Evolutionary conservation across 768 basidiomycete species (phyloP).

Genomic region (Leccinum imitatum): DNA sequence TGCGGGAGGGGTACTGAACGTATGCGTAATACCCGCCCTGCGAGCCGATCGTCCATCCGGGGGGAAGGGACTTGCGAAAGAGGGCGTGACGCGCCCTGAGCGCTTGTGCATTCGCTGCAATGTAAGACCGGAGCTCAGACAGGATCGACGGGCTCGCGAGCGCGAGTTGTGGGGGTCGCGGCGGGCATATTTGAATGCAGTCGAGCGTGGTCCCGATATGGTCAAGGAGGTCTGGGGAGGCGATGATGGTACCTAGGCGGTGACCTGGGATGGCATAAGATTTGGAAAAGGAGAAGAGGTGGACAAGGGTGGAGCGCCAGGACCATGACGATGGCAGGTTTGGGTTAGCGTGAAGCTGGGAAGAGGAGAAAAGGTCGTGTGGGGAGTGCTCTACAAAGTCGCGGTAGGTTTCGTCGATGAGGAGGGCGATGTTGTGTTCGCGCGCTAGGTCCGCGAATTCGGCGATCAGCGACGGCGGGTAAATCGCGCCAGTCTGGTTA

Average conservation of each 20-base stretch:
- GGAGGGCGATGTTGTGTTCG: slow-evolving; percentile 55
- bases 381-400: slow-evolving; percentile 67
- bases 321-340: slow-evolving; percentile 22
- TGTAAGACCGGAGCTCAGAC: slow-evolving; percentile 48
- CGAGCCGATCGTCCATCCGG: slow-evolving; percentile 59
- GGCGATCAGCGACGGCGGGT: slow-evolving; percentile 53
- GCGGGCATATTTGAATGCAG: slow-evolving; percentile 78
- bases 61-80: slow-evolving; percentile 50
- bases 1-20: slow-evolving; percentile 61
- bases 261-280: slow-evolving; percentile 81
- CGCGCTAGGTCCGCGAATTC: slow-evolving; percentile 61
- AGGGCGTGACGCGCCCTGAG: slow-evolving; percentile 53
- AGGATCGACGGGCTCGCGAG: slow-evolving; percentile 53
- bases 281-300: slow-evolving; percentile 81
- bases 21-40: slow-evolving; percentile 81
- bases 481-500: slow-evolving; percentile 65
- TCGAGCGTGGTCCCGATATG: slow-evolving; percentile 64
- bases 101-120: slow-evolving; percentile 48
- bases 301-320: slow-evolving; percentile 65
- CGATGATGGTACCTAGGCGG: slow-evolving; percentile 70
- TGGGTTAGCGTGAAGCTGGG: slow-evolving; percentile 1
- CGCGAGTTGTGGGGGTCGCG: slow-evolving; percentile 69
- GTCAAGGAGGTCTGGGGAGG: slow-evolving; percentile 52
- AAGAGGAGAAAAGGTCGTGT: slow-evolving; percentile 51
- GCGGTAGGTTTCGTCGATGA: slow-evolving; percentile 89